Base-by-base conservation (phyloP, 129 eudicot genomes). In the Cynara cardunculus region DNA sequence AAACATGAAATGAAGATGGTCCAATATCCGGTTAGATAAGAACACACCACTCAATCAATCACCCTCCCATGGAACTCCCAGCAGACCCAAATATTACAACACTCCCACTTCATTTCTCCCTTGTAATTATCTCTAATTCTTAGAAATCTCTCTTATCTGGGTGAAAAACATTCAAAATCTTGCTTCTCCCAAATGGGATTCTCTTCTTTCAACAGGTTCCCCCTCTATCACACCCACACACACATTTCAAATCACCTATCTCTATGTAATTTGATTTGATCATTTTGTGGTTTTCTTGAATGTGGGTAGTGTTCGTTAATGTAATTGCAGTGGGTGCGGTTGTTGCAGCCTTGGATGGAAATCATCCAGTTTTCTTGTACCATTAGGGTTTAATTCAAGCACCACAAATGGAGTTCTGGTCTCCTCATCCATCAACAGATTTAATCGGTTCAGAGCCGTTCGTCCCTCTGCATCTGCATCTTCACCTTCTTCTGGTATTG, bases 301-400 rank as follows among this genome's bases (percentile, higher is more conserved):
- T 69, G 34, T 80, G 73, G 27, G 14, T 76, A 2, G 25, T 64
- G 66, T 49, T 65, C 28, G 82, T 8, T 76, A 46, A 25, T 53
- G 74, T 37, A 19, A 67, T 31, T 69, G 86, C 87, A 90, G 91
- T 77, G 88, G 79, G 69, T 67, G 83, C 65, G 83, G 90, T 75
- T 86, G 74, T 64, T 77, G 86, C 80, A 83, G 73, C 72, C 39
- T 87, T 66, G 88, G 89, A 11, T 90, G 87, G 93, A 90, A 85
- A 71, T 88, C 90, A 12, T 92, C 90, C 56, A 92, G 66, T 82
- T 83, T 85, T 44, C 76, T 87, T 64, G 64, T 61, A 56, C 86
- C 79, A 31, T 72, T 87, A 30, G 75, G 83, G 78, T 79, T 70
- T 73, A 64, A 25, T 27, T 71, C 82, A 19, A 76, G 22, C 32